Evolutionary conservation across 2,329 filamentous ascomycete species (phyloP), one percentile per base, ranked within the genome.

Genomic region (Penicillium expansum): DNA sequence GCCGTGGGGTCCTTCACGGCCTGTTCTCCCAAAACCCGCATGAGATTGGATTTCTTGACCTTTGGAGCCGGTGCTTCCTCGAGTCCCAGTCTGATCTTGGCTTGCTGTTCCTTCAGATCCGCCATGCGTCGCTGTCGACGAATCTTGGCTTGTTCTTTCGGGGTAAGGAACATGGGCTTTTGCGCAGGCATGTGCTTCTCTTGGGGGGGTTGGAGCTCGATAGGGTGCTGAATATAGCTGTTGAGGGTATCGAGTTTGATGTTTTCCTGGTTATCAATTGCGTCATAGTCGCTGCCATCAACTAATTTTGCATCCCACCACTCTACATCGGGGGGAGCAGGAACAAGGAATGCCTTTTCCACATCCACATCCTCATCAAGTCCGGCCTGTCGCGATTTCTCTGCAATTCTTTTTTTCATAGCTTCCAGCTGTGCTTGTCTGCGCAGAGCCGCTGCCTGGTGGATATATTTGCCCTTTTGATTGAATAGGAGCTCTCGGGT

Each of bases 221-320:
- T 89, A 8, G 94, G 94, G 70, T 97, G 93, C 71, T 97, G 93
- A 35, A 99, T 86, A 69, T 96, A 95, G 68, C 87, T 81, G 2
- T 93, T 97, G 57, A 99, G 78, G 0, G 85, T 85, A 38, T 86
- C 82, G 61, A 96, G 83, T 72, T 92, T 94, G 58, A 94, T 78
- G 42, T 84, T 86, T 16, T 77, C 76, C 0, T 83, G 78, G 57
- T 88, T 78, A 27, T 88, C 84, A 56, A 94, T 83, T 58, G 82
- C 81, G 57, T 87, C 83, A 76, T 97, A 97, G 54, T 83, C 87
- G 41, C 83, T 83, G 41, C 88, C 90, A 50, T 89, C 83, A 16
- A 96, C 82, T 18, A 97, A 78, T 2, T 87, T 91, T 76, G 97
- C 92, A 67, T 99, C 94, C 91, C 93, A 97, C 94, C 94, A 99